These are phyloP conservation scores for Biscogniauxia sp. DNA, from an alignment of 2,329 filamentous ascomycete species.

Conservation along the genomic window DNA sequence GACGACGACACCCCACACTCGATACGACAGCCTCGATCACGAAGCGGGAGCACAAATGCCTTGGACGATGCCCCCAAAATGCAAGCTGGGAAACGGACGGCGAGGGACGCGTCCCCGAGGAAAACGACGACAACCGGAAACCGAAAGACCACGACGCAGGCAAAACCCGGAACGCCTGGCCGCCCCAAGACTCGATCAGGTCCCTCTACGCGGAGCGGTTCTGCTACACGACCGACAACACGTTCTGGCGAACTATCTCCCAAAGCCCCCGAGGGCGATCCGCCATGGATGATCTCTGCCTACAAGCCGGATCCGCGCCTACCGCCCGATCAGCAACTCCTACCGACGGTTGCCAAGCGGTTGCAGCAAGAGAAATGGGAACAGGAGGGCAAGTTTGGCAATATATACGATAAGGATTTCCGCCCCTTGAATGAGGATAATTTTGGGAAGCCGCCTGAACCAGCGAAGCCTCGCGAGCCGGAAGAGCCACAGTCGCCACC, in stretches of 20 bases:
- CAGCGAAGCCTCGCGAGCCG: conserved; percentile 41
- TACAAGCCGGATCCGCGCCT: conserved; percentile 94
- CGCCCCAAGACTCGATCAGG: conserved; percentile 64
- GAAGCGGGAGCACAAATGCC: conserved; percentile 65
- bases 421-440: conserved; percentile 72
- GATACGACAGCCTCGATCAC: conserved; percentile 61
- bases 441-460: conserved; percentile 45
- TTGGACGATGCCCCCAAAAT: conserved; percentile 45
- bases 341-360: conserved; percentile 88
- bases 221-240: conserved; percentile 58
- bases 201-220: conserved; percentile 45
- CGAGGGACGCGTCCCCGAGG: conserved; percentile 53
- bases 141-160: conserved; percentile 45
- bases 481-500: conserved; percentile 29
- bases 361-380: conserved; percentile 96
- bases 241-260: conserved; percentile 55
- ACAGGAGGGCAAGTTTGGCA: conserved; percentile 82
- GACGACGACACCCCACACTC: conserved; percentile 59
- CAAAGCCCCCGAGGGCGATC: conserved; percentile 83
- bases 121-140: conserved; percentile 40
- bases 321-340: conserved; percentile 90
- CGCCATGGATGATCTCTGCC: conserved; percentile 90
- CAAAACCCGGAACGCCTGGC: conserved; percentile 42
- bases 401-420: conserved; percentile 83
- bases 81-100: conserved; percentile 39